A percentile compares a stretch with the other conserved stretches of the same genome.
Conservation (phyloP, 2,329 filamentous ascomycete species). For the Calonectria multiphialidica region DNA sequence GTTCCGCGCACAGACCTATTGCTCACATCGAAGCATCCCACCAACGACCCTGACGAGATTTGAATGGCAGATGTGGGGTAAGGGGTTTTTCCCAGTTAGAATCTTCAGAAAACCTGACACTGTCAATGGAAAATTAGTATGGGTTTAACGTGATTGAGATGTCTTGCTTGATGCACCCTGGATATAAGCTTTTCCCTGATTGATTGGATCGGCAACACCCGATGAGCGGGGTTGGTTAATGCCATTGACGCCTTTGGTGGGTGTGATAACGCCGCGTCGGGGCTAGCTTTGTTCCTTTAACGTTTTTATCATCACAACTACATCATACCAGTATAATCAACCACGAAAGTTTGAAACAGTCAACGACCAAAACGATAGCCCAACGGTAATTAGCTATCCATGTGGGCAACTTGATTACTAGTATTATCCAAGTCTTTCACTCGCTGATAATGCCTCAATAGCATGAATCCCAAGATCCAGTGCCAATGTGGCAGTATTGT, state of each 20-base stretch:
- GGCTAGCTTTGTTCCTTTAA: not conserved
- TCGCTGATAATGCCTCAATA: not conserved
- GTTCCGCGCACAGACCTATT: slow-evolving; percentile 12
- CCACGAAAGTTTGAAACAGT: not conserved
- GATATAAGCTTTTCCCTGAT: not conserved
- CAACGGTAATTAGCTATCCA: not conserved
- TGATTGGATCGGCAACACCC: not conserved
- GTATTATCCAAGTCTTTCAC: too few species aligned
- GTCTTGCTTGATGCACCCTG: not conserved
- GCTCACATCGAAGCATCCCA: not conserved
- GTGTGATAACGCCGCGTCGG: not conserved
- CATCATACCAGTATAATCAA: too few species aligned
- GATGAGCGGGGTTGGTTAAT: not conserved
- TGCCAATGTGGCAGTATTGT: slow-evolving; percentile 57
- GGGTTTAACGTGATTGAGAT: not conserved
- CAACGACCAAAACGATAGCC: too few species aligned
- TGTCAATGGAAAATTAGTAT: too few species aligned
- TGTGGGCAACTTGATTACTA: not conserved
- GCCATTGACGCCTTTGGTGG: not conserved
- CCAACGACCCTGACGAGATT: not conserved
- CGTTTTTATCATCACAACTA: too few species aligned
- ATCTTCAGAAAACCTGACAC: not conserved
- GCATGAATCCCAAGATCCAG: slow-evolving; percentile 40
- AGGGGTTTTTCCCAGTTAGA: not conserved
- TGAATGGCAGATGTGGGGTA: not conserved